A percentile compares a stretch with the other conserved stretches of the same genome.
These are phyloP conservation scores for Colletotrichum tanaceti DNA, from an alignment of 2,329 filamentous ascomycete genomes.

Conservation along the genomic window DNA sequence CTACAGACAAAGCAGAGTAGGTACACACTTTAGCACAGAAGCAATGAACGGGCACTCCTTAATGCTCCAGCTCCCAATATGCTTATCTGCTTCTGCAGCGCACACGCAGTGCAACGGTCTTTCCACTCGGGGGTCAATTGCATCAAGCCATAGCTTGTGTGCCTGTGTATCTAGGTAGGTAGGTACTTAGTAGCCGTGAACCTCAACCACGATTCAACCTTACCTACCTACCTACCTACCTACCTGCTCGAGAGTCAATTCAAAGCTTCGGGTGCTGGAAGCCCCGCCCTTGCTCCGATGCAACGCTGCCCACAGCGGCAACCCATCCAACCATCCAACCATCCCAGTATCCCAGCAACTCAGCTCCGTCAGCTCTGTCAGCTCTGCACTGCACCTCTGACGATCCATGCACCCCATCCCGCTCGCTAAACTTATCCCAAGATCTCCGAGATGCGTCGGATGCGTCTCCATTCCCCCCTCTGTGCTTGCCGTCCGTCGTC, in stretches of 20 bases:
- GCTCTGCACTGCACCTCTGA: conserved; percentile 19
- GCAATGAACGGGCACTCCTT: background rate
- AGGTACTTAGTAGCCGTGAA: too few relatives aligned
- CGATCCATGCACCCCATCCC: conserved; percentile 34
- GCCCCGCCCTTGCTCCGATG: background rate
- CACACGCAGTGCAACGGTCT: background rate
- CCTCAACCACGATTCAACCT: background rate
- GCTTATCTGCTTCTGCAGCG: conserved; percentile 3
- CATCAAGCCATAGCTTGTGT: background rate
- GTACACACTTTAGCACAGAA: background rate
- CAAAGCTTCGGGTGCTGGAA: conserved; percentile 5
- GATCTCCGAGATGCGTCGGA: background rate
- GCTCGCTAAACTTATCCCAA: conserved; percentile 26
- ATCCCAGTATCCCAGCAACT: too few relatives aligned
- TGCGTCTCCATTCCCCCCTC: background rate
- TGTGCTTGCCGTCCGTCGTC: conserved; percentile 29
- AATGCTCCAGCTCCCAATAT: background rate
- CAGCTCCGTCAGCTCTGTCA: background rate
- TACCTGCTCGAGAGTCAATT: background rate
- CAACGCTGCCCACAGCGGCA: conserved; percentile 8
- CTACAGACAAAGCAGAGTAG: too few relatives aligned
- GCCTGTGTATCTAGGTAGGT: too few relatives aligned
- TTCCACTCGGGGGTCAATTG: too few relatives aligned
- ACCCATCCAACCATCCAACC: too few relatives aligned
- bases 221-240: too few relatives aligned